Evolutionary conservation across 139 green algal species (phyloP), one percentile per base, ranked within the genome.

Genomic region (Micractinium sp.): DNA sequence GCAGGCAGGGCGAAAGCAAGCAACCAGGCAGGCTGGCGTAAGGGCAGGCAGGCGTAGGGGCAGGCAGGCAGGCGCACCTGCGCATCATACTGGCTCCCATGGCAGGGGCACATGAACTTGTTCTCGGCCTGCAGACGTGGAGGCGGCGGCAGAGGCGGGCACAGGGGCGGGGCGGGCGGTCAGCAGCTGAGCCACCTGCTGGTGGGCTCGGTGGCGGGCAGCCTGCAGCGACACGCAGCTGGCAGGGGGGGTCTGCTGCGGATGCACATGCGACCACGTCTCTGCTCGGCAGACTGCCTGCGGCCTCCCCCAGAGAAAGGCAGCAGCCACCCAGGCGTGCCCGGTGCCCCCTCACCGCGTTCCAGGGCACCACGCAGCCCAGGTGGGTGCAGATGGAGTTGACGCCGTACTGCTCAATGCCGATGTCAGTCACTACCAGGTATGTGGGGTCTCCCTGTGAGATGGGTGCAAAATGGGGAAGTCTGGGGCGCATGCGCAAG

Each of bases 101-200:
- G 98, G 96, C 98, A 99, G 36, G 98, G 98, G 96, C 98, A 99
- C 95, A 97, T 99, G 96, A 99, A 99, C 97, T 99, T 99, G 94
- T 99, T 99, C 95, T 99, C 97, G 75, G 95, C 96, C 93, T 97
- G 92, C 81, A 88, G 2, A 75, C 0, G 25, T 75, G 31, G 56
- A 53, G 39, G n/a, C 38, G 79, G 25, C 31, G 41, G n/a, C 82
- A 81, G n/a, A 36, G n/a, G n/a, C 16, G 3, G n/a, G n/a, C 19
- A 35, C 81, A 36, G 35, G 19, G 22, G 14, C 14, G 5, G 20
- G 31, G 35, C 23, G 53, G 16, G 22, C 29, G 38, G 29, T 82
- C 29, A 82, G 29, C 83, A n/a, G 18, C 27, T 88, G 29, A 63
- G 29, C 69, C 12, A 20, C 36, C 25, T n/a, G n/a, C n/a, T n/a